These are phyloP conservation scores for Wakefieldia striispora DNA, from an alignment of 768 basidiomycete genomes.

Conservation along the genomic window DNA sequence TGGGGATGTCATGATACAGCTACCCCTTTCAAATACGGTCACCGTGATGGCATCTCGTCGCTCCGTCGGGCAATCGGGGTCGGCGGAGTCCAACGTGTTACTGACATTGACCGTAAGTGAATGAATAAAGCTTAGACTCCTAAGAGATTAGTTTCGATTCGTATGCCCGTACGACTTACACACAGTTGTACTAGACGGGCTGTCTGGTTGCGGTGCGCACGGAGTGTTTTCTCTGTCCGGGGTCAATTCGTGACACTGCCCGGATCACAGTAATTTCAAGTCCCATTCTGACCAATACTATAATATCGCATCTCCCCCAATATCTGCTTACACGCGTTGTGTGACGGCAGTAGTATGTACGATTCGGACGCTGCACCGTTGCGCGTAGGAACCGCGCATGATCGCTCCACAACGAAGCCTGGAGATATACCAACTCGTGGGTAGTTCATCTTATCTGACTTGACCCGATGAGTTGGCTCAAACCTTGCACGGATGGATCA, in stretches of 20 bases:
- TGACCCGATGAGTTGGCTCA: too few species aligned
- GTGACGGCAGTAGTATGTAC: too few species aligned
- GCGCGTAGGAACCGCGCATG: neutral
- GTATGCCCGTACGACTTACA: constrained; percentile 3
- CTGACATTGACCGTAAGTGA: constrained; percentile 5
- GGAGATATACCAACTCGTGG: neutral
- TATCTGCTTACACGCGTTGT: too few species aligned
- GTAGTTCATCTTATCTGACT: too few species aligned
- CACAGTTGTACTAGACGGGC: neutral
- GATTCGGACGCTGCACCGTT: too few species aligned
- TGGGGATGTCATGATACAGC: constrained; percentile 12
- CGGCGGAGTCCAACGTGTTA: constrained; percentile 21
- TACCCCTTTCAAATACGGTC: constrained; percentile 3
- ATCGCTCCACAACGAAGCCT: constrained; percentile 14
- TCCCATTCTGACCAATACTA: too few species aligned
- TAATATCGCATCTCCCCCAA: too few species aligned
- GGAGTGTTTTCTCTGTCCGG: constrained; percentile 5
- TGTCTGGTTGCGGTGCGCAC: too few species aligned
- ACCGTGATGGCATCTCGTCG: constrained; percentile 8
- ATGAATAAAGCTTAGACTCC: neutral
- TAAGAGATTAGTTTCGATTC: neutral
- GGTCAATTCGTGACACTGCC: constrained; percentile 1
- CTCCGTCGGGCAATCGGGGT: constrained; percentile 12
- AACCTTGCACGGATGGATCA: too few species aligned
- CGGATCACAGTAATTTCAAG: neutral